Evolutionary conservation across 2,329 filamentous ascomycete species (phyloP), one percentile per base, ranked within the genome.

Genomic region (Aspergillus japonicus): DNA sequence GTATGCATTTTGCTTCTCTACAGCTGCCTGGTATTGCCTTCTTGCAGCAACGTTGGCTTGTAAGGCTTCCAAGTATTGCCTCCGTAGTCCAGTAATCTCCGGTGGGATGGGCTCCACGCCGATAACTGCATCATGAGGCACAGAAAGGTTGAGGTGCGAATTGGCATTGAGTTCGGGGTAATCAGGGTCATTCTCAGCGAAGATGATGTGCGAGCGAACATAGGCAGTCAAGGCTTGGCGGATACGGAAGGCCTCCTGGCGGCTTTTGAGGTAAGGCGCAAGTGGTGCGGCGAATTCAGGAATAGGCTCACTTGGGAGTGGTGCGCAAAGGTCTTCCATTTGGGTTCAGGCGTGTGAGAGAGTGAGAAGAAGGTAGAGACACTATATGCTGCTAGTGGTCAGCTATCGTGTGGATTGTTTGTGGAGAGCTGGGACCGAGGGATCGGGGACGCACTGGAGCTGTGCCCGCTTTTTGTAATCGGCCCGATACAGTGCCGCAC

Each of bases 41-140:
- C 75, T 75, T 12, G 79, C 79, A 14, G 74, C 69, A 14, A 74
- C 60, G 62, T 78, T 77, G 12, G 75, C 76, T 50, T 78, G 74
- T 3, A 83, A 65, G 3, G 79, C 80, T 44, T 78, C 71, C 16
- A 83, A 61, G 59, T 82, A 83, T 61, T 77, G 69, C 52, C 73
- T 75, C 54, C 80, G 74, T 53, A 75, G 66, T 4, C 76, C 78
- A 39, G 76, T 75, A 14, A 82, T 58, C 33, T 81, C 78, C 39
- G 73, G 49, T 21, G 75, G 72, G 33, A 74, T 68, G 16, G 66
- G 70, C 59, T 74, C 74, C 52, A 78, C 73, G 26, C 68, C 68
- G 24, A 65, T 57, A 12, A 72, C 68, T 26, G 67, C 66, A 57
- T 74, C 69, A 6, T 71, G 63, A 5, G 75, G 72, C n/a, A 69